Evolutionary conservation across 2,329 filamentous ascomycete genomes (phyloP), one percentile per base, ranked within the genome.

Genomic region (Epicoccum nigrum): DNA sequence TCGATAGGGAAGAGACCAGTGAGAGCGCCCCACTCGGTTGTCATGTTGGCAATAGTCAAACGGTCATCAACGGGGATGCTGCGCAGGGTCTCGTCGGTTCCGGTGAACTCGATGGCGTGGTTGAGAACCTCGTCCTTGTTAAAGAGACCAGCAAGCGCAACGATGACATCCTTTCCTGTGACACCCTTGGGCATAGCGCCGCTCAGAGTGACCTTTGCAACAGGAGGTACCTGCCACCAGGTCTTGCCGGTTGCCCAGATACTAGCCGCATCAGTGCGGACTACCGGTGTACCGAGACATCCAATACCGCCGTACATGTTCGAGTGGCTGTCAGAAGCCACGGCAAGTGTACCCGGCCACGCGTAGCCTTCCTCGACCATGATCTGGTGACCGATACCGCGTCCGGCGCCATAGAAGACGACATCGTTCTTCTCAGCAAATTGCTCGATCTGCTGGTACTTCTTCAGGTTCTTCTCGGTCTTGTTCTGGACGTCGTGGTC

Each of bases 401-500:
- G 75, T 1, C 89, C 90, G 1, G 90, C 87, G 1, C 86, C 86
- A 64, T 87, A 96, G 69, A 92, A 92, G 50, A 86, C 79, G 1
- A 95, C 82, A 2, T 88, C 89, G 51, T 97, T 90, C 55, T 85
- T 80, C 65, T 82, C 80, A 1, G 90, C 93, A 74, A 97, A 96
- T 55, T 86, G 82, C 69, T 94, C 85, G 44, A 97, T 96, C 64
- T 88, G 83, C 13, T 73, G 69, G 72, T 96, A 97, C 68, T 97
- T 97, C 64, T 87, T 86, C 33, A 96, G 71, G 65, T 96, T 96
- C 57, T 83, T 77, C 55, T 89, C 86, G 48, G 78, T 84, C 73
- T 86, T 89, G 73, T 95, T 94, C 69, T 95, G 90, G 0, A 96
- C 89, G 63, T 96, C 90, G 68, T 96, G 92, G 65, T 96, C 92